Base-by-base conservation (phyloP, 2,329 filamentous ascomycete species). In the Claviceps digitariae region DNA sequence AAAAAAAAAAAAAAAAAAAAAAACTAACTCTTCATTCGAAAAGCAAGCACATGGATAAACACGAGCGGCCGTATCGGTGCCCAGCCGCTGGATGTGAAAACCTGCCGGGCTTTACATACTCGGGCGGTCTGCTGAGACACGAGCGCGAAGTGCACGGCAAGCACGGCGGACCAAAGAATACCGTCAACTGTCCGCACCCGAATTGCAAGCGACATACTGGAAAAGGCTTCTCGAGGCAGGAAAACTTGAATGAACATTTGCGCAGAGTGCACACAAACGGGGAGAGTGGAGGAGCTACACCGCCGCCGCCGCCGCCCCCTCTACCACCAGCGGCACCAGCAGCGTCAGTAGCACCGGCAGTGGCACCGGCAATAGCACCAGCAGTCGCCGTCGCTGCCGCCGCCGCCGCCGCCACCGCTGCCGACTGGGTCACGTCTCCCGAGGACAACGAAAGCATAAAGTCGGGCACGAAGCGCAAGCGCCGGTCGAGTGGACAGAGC, bases 1-100 rank as follows among this genome's bases (percentile, higher is more conserved):
- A n/a, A 7, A 25, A 38, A 7, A 38, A 6, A 17, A 15, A 8
- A 34, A 3, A 25, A 13, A 20, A 23, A 23, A 62, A 68, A 47
- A 29, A 20, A 68, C 57, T 31, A 29, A 10, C 52, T 3, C 15
- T 29, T 20, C 7, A 7, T 59, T 7, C 12, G n/a, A 52, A 95
- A 38, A 95, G 89, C 66, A 96, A 97, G 72, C 91, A 97, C 67
- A 96, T 96, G 90, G 91, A 97, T 71, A 95, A 95, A 67, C 91
- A 97, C 66, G 90, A 95, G 61, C 79, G 91, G 13, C 91, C 91
- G 1, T 97, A 96, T 66, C 87, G 90, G 62, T 97, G 91, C 68
- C 76, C 74, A 23, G 83, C 85, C 45, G 77, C 81, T n/a, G 86
- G 86, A 40, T 96, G 91, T 68, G 88, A 91, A 63, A 95, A 95